A percentile compares a stretch with the other conserved stretches of the same genome.
These are phyloP conservation scores for Pythium biforme DNA, from an alignment of 352 stramenopile genomes.

Conservation along the genomic window DNA sequence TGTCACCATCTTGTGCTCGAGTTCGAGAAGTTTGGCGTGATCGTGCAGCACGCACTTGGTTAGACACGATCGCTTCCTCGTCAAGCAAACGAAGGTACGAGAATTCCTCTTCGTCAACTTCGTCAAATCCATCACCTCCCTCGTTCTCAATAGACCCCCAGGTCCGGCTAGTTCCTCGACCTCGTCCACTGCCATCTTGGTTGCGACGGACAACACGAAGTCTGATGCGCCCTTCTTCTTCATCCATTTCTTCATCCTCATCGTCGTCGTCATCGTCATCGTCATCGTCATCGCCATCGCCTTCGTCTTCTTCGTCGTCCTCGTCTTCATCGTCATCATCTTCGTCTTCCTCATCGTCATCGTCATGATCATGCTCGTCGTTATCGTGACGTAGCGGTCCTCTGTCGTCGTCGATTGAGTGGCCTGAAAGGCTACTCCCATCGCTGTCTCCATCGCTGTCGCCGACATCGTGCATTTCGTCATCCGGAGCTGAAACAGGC, in stretches of 20 bases:
- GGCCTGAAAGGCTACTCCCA: constrained; percentile 53
- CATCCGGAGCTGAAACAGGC: constrained; percentile 43
- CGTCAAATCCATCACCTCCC: constrained; percentile 70
- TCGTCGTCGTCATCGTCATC: constrained; percentile 53
- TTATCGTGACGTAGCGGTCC: constrained; percentile 33
- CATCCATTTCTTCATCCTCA: constrained; percentile 68
- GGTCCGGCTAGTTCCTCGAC: constrained; percentile 40
- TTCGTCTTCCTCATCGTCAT: constrained; percentile 62
- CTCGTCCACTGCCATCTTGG: constrained; percentile 5
- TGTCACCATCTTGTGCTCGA: constrained; percentile 9
- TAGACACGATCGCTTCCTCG: constrained; percentile 41
- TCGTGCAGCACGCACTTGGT: constrained; percentile 15
- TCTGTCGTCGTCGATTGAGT: constrained; percentile 40
- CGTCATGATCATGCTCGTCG: constrained; percentile 53
- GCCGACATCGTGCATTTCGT: constrained; percentile 57
- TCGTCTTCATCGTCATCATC: constrained; percentile 57
- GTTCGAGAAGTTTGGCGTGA: constrained; percentile 1
- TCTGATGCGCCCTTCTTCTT: constrained; percentile 56
- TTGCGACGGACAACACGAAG: constrained; percentile 36
- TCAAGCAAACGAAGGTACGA: constrained; percentile 78
- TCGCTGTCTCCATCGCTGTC: constrained; percentile 59
- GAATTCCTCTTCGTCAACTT: constrained; percentile 84
- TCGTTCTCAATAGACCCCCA: constrained; percentile 78
- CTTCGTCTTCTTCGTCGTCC: constrained; percentile 46
- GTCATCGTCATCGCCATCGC: constrained; percentile 58